Conservation (phyloP, 1,139 yeast genomes). For the Suhomyces guaymorum region DNA sequence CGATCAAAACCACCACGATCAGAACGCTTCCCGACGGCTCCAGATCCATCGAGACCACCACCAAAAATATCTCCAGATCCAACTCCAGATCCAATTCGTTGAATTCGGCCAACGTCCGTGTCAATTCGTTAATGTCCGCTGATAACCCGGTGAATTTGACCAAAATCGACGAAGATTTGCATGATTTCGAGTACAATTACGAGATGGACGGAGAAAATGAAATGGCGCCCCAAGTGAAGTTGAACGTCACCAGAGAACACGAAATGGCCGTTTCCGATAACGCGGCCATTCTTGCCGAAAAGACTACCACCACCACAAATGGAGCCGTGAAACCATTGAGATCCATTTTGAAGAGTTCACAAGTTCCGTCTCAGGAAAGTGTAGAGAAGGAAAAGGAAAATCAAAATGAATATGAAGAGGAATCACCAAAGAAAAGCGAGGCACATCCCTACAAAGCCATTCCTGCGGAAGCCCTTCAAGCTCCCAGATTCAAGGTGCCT, state of each 20-base stretch:
- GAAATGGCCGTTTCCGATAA: constrained; percentile 7
- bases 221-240: constrained; percentile 6
- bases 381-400: constrained; percentile 16
- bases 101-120: constrained; percentile 19
- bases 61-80: constrained; percentile 43
- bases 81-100: constrained; percentile 38
- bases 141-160: constrained; percentile 27
- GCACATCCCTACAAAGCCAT: constrained; percentile 16
- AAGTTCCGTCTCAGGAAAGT: no score
- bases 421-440: constrained; percentile 1
- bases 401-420: constrained; percentile 14
- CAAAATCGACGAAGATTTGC: constrained; percentile 48
- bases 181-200: constrained; percentile 47
- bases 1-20: constrained; percentile 46
- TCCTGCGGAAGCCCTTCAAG: constrained; percentile 4
- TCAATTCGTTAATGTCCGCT: constrained; percentile 25
- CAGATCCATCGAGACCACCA: constrained; percentile 46
- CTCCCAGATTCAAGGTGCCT: constrained; percentile 7
- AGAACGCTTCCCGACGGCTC: constrained; percentile 48
- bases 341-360: constrained; percentile 37
- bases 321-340: constrained; percentile 30
- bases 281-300: constrained; percentile 8
- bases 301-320: constrained; percentile 3
- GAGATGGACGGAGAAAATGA: constrained; percentile 31
- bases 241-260: constrained; percentile 5